Conservation (phyloP, 1,139 yeast genomes). For the Hyphopichia buzzinii region DNA sequence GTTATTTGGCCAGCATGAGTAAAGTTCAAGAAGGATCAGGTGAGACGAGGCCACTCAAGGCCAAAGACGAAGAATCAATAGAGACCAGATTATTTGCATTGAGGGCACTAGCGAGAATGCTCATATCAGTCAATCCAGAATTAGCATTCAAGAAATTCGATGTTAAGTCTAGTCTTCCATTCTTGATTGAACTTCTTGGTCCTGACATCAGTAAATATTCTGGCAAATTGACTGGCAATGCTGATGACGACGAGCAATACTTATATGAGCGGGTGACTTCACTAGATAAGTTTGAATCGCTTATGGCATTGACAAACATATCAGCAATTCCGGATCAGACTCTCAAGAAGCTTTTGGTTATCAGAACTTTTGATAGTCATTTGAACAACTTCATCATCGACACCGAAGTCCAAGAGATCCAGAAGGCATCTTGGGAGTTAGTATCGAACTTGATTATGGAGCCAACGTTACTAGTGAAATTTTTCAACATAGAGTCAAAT, state of each 20-base stretch:
- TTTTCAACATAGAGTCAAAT: conserved; percentile 42
- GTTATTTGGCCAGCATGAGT: conserved; percentile 36
- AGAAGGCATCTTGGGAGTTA: conserved; percentile 47
- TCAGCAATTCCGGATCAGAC: conserved; percentile 25
- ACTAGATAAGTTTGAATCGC: conserved; percentile 42
- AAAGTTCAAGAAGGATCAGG: conserved; percentile 15
- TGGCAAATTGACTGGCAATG: conserved; percentile 10
- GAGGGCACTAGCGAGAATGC: conserved; percentile 41
- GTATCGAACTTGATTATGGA: conserved; percentile 44
- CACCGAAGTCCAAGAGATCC: conserved; percentile 35
- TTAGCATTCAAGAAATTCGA: conserved; percentile 42
- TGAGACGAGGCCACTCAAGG: conserved; percentile 20
- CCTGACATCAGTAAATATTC: conserved; percentile 25
- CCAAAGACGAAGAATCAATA: conserved; percentile 9
- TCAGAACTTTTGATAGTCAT: conserved; percentile 33
- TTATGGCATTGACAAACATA: conserved; percentile 51
- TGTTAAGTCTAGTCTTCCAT: conserved; percentile 42
- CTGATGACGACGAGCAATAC: conserved; percentile 13
- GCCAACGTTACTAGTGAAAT: conserved; percentile 47
- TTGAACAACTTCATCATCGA: conserved; percentile 38
- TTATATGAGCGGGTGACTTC: conserved; percentile 25
- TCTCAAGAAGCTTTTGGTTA: conserved; percentile 29
- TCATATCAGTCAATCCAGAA: conserved; percentile 40
- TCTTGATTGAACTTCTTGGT: conserved; percentile 46
- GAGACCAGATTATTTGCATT: conserved; percentile 28